These are phyloP conservation scores for Pyrus hybrid DNA, from an alignment of 331 rosid species.

Conservation along the genomic window DNA sequence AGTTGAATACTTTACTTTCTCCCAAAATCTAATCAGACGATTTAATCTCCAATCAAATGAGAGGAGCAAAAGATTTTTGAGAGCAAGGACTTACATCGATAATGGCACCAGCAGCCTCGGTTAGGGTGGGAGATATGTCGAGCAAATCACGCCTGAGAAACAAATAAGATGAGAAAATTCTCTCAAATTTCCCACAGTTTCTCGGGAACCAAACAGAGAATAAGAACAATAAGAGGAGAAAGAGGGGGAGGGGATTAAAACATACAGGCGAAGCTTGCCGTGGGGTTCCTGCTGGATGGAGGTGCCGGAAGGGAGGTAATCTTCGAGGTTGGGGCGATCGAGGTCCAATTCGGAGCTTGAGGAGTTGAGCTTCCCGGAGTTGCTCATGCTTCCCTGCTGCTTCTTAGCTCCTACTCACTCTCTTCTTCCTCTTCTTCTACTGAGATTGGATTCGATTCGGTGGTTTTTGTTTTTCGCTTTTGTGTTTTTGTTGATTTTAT, in stretches of 20 bases:
- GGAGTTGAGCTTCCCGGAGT: conserved; percentile 32
- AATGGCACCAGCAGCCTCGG: conserved; percentile 98
- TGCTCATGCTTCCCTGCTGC: conserved; percentile 11
- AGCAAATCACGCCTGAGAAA: conserved; percentile 68
- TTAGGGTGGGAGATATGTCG: conserved; percentile 71
- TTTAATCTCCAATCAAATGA: neutral
- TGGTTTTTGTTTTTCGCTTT: neutral
- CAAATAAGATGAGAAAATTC: neutral
- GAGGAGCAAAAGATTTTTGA: neutral
- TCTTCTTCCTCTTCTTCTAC: neutral
- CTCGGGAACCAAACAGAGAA: conserved; percentile 12
- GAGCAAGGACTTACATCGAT: conserved; percentile 55
- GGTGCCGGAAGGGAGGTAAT: conserved; percentile 83
- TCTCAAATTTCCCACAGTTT: neutral
- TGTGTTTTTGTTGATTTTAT: too few relatives aligned
- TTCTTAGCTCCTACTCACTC: neutral
- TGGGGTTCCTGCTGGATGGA: conserved; percentile 78
- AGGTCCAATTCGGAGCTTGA: conserved; percentile 86
- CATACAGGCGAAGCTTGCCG: conserved; percentile 69
- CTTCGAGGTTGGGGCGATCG: conserved; percentile 91
- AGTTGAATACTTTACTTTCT: neutral
- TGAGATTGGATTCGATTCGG: neutral
- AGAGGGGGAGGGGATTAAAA: conserved; percentile 1
- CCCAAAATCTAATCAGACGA: neutral
- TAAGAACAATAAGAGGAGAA: neutral